Evolutionary conservation across 2,329 filamentous ascomycete genomes (phyloP), one percentile per base, ranked within the genome.

Genomic region (Pseudonectria buxi): DNA sequence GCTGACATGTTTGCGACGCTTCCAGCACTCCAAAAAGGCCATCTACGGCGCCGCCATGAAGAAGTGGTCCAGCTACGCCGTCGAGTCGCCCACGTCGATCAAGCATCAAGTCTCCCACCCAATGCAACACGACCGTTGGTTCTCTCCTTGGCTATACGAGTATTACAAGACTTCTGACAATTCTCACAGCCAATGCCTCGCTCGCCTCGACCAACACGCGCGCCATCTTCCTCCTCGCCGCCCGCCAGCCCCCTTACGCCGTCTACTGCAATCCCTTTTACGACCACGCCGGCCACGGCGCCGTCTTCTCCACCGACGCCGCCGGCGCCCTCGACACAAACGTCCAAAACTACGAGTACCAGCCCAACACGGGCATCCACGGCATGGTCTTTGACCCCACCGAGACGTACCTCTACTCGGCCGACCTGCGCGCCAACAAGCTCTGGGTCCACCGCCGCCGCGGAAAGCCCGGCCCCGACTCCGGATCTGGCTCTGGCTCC

Each of bases 221-320:
- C 43, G 87, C 87, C 51, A 94, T 94, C 61, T 94, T 94, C 67
- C 74, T 90, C 39, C 77, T 94, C 33, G 83, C 87, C 22, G 84
- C 86, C 14, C 74, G 80, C 49, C 75, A 86, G 51, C 72, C 86
- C 2, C 87, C 87, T 0, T 86, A 87, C 60, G 77, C 76, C 50
- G 84, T 94, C 43, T 94, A 94, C 64, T 85, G 84, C 59, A 92
- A 92, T 60, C 87, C 87, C 7, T 94, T 94, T 63, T 94, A 94
- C 69, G 77, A 86, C 42, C 74, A 89, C 57, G 87, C 87, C 26
- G 85, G 86, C 45, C 83, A 78, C 56, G 85, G 86, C 41, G 87
- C 88, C 55, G 76, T 94, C 56, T 86, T 86, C 63, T 69, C 73
- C 34, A 74, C 81, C 33, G 69, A 74, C 30, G 26, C 46, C 7